A percentile compares a stretch with the other conserved stretches of the same genome.
Conservation (phyloP, 306 rosid genomes). For the Ochetophila trinervis region DNA sequence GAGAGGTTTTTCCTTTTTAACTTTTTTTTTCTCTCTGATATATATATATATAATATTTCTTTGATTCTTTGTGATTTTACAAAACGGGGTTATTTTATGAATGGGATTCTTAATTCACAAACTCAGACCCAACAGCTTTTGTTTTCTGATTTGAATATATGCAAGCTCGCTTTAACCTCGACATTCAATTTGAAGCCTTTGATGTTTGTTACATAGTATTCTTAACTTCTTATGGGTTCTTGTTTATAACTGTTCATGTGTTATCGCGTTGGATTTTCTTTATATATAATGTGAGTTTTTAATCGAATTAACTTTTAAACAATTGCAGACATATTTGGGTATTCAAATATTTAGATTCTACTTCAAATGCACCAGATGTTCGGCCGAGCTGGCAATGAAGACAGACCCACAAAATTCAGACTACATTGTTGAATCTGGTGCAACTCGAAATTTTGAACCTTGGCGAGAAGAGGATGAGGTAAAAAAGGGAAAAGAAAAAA, state of each 20-base stretch:
- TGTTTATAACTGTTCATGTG: too few species aligned
- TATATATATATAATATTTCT: background rate
- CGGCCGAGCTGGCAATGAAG: constrained; percentile 82
- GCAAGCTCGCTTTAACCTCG: too few species aligned
- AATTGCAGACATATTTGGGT: constrained; percentile 75
- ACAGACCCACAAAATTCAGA: constrained; percentile 92
- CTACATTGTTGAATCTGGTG: constrained; percentile 80
- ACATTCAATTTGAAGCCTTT: too few species aligned
- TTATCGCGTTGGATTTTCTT: too few species aligned
- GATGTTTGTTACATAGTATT: too few species aligned
- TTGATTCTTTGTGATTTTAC: background rate
- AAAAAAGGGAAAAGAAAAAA: too few species aligned
- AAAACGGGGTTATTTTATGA: background rate
- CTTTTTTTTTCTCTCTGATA: background rate
- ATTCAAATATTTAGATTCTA: constrained; percentile 84
- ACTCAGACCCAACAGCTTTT: too few species aligned
- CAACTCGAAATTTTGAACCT: constrained; percentile 52
- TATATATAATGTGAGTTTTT: background rate
- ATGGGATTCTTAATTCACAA: too few species aligned
- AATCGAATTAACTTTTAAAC: background rate
- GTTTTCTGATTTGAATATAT: too few species aligned
- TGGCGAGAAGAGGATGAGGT: constrained; percentile 93
- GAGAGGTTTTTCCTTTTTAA: background rate
- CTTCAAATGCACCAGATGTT: constrained; percentile 84
- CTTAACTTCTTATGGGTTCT: too few species aligned